Conservation (phyloP, 176 grass and related monocot genomes). For the Pontederia crassipes region DNA sequence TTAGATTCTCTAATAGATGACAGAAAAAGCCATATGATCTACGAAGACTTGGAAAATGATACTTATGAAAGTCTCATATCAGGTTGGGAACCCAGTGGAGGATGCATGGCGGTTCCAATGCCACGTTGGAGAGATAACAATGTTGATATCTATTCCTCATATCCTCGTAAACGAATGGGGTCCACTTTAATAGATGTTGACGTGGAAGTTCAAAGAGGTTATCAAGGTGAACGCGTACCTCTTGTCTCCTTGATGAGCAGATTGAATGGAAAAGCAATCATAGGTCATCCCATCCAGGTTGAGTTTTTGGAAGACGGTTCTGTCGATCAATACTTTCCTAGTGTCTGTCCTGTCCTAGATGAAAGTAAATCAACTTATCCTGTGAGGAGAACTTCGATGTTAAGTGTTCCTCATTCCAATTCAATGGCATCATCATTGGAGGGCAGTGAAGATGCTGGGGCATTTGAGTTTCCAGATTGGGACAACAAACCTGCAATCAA, state of each 20-base stretch:
- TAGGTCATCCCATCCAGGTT: slow-evolving; percentile 93
- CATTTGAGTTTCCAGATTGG: slow-evolving; percentile 26
- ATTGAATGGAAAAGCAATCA: slow-evolving; percentile 91
- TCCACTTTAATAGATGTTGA: slow-evolving; percentile 68
- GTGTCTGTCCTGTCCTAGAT: slow-evolving; percentile 30
- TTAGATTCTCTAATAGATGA: slow-evolving; percentile 45
- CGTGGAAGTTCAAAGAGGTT: slow-evolving; percentile 80
- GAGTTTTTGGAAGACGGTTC: slow-evolving; percentile 80
- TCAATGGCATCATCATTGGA: slow-evolving; percentile 38
- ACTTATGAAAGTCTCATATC: slow-evolving; percentile 33
- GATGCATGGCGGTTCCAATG: slow-evolving; percentile 24
- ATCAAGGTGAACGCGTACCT: slow-evolving; percentile 93
- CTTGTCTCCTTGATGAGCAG: slow-evolving; percentile 97
- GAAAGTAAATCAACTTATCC: slow-evolving; percentile 42
- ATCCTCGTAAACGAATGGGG: slow-evolving; percentile 22
- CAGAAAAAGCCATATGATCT: slow-evolving; percentile 29
- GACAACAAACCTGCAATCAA: slow-evolving; percentile 38
- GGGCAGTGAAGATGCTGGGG: slow-evolving; percentile 28
- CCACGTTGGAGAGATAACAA: slow-evolving; percentile 32
- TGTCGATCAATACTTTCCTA: slow-evolving; percentile 37
- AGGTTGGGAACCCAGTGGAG: slow-evolving; percentile 26
- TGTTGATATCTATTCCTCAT: slow-evolving; percentile 27
- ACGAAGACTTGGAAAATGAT: slow-evolving; percentile 40
- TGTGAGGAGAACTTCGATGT: slow-evolving; percentile 80
- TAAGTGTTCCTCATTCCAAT: slow-evolving; percentile 67